Percentiles rank a stretch among this genome's conserved stretches.
Conservation (phyloP, 176 grass and related monocot genomes). For the Dactylis glomerata region DNA sequence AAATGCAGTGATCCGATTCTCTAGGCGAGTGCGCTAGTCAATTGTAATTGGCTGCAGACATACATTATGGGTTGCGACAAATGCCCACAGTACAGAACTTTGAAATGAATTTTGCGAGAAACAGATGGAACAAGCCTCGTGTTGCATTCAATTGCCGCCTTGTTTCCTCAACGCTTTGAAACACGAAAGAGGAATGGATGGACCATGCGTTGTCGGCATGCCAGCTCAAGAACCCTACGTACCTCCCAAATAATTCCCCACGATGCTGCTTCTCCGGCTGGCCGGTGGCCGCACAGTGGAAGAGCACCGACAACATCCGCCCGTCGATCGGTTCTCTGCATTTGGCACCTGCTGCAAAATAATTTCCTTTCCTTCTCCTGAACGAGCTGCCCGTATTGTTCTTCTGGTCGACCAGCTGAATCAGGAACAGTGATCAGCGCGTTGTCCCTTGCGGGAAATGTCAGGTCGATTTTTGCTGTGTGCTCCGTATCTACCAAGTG, state of each 20-base stretch:
- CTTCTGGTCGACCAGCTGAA: not conserved
- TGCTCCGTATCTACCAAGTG: not conserved
- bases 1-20: too few species aligned
- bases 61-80: not conserved
- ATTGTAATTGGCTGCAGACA: too few species aligned
- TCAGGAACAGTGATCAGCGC: not conserved
- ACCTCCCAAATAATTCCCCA: not conserved
- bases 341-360: not conserved
- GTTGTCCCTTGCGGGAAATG: not conserved
- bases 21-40: too few species aligned
- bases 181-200: not conserved
- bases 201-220: slow-evolving; percentile 31
- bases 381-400: not conserved
- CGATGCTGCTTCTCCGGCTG: not conserved
- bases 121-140: not conserved
- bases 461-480: not conserved
- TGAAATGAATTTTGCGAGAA: not conserved
- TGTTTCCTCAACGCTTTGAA: not conserved
- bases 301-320: slow-evolving; percentile 13
- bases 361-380: not conserved
- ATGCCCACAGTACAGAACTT: not conserved
- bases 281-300: slow-evolving; percentile 17
- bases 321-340: not conserved
- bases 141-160: not conserved
- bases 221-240: not conserved